These are phyloP conservation scores for Echites panduratus DNA, from an alignment of 257 asterid genomes.

Conservation along the genomic window DNA sequence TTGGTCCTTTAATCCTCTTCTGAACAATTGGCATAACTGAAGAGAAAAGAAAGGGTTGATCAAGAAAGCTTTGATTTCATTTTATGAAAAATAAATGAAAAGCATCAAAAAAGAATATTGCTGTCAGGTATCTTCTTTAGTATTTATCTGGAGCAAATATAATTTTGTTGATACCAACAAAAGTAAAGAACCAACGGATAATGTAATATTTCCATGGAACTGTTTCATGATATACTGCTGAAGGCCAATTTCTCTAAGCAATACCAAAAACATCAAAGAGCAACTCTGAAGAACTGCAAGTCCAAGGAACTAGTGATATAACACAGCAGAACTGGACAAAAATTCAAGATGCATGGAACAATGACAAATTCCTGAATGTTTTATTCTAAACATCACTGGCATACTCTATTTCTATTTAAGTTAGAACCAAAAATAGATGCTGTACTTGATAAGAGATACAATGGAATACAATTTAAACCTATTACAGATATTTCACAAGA, in stretches of 20 bases:
- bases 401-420: background rate
- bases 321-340: background rate
- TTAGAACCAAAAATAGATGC: background rate
- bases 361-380: background rate
- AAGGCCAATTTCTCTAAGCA: background rate
- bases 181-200: background rate
- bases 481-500: background rate
- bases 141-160: background rate
- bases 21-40: conserved; percentile 84
- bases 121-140: background rate
- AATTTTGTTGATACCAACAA: background rate
- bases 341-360: background rate
- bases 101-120: background rate
- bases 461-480: background rate
- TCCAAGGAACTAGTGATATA: background rate
- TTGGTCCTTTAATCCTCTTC: conserved; percentile 78
- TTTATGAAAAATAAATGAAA: background rate
- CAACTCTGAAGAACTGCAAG: background rate
- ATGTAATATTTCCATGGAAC: background rate
- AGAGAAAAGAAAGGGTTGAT: conserved; percentile 4
- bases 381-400: background rate
- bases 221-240: background rate
- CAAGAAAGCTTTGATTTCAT: background rate
- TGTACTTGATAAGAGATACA: background rate
- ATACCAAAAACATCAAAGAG: background rate